Evolutionary conservation across 1,284 basidiomycete genomes (phyloP), one percentile per base, ranked within the genome.

Genomic region (Cystobasidiaceae sp.): DNA sequence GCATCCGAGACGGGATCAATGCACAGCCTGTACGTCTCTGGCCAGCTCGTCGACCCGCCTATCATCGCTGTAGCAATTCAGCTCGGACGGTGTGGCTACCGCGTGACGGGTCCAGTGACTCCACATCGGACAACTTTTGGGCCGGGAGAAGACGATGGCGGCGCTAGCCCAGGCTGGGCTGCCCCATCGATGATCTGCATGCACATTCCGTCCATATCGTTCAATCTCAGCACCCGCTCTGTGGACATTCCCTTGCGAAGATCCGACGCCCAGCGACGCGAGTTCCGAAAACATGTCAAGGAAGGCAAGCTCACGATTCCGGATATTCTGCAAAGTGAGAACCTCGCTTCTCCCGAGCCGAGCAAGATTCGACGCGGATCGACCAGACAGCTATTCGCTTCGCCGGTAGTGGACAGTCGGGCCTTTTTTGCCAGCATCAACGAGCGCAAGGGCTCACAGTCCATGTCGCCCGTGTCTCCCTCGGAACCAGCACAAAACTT

Each of bases 121-220:
- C 27, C 52, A 1, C 44, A 56, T 21, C 37, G 52, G 27, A 52
- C 61, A 25, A 28, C 61, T 17, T 64, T 64, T 28, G 63, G 63
- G 17, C 63, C 45, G 2, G 63, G 63, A 9, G 63, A 66, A 25
- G 63, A 66, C 39, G 63, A 66, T 25, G 54, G 55, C 4, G 63
- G 48, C 2, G 11, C 34, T 4, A 41, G 23, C 6, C 30, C 37
- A 9, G 54, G 54, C 11, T 66, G 54, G 39, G 30, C 32, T 44
- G 63, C 33, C 11, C 48, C 63, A 4, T 58, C 54, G 3, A 13
- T 55, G 9, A 13, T 66, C 9, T 57, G 54, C 33, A 21, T 58
- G 54, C 54, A 66, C 27, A 17, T 58, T n/a, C 21, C 37, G 11
- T 27, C 45, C 5, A 19, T 49, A 7, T 33, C 54, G 4, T n/a